These are phyloP conservation scores for Russula sp. DNA, from an alignment of 768 basidiomycete species.

Conservation along the genomic window DNA sequence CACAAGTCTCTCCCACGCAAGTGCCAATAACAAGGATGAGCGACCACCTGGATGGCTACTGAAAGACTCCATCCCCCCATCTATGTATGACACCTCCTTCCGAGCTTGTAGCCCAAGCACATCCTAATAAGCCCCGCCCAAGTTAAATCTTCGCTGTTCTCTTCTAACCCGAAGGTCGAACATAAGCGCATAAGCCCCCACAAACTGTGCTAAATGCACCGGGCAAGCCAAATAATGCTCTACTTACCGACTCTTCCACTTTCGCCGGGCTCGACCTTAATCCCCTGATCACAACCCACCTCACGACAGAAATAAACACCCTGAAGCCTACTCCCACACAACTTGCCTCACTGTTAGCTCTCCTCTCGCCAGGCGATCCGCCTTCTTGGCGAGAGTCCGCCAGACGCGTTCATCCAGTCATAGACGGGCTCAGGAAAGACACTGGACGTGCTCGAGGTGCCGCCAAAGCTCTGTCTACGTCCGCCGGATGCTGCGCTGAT, in stretches of 20 bases:
- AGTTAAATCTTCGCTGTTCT: constrained; percentile 42
- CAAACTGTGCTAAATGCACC: constrained; percentile 25
- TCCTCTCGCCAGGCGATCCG: constrained; percentile 44
- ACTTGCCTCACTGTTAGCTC: constrained; percentile 53
- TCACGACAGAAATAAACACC: constrained; percentile 74
- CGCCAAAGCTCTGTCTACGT: constrained; percentile 70
- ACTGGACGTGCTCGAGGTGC: constrained; percentile 79
- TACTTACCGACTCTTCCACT: constrained; percentile 62
- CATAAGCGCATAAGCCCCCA: no score
- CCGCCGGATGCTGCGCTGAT: constrained; percentile 44
- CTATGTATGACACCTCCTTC: neutral
- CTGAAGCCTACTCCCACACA: constrained; percentile 87
- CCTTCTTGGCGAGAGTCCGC: constrained; percentile 51
- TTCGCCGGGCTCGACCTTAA: constrained; percentile 81
- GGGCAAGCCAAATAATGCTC: constrained; percentile 73
- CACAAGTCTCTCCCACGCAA: neutral
- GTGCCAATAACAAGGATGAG: neutral
- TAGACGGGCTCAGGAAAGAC: constrained; percentile 98
- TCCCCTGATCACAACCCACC: constrained; percentile 70
- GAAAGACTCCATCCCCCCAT: no score
- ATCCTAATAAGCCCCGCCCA: constrained; percentile 12
- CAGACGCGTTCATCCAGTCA: constrained; percentile 88
- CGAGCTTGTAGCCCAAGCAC: neutral
- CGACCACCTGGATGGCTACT: constrained; percentile 13
- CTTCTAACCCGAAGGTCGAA: no score